Conservation (phyloP, 495 filamentous ascomycete species). For the Aspergillus funiculosus region DNA sequence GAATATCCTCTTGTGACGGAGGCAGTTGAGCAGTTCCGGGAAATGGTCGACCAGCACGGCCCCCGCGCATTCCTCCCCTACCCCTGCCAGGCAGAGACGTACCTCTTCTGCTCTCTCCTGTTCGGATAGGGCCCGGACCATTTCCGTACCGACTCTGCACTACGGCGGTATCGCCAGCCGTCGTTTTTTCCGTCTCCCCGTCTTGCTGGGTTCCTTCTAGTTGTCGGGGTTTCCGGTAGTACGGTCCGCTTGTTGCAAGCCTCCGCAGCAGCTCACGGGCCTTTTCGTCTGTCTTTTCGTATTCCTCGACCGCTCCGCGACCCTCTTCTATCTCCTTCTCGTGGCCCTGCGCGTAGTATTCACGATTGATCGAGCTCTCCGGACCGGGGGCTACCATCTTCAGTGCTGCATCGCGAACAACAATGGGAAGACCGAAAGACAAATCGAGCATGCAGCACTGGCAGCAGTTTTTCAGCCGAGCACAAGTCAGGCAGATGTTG, state of each 20-base stretch:
- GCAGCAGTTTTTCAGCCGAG: conserved; percentile 93
- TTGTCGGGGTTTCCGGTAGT: conserved; percentile 77
- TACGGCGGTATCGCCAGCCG: conserved; percentile 22
- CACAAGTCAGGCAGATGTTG: conserved; percentile 91
- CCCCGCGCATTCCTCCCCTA: conserved; percentile 41
- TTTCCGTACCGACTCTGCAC: conserved; percentile 43
- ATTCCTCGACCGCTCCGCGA: conserved; percentile 71
- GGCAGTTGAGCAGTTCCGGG: conserved; percentile 68
- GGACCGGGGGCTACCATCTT: conserved; percentile 96
- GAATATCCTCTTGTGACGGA: conserved; percentile 72
- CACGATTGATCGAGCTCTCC: conserved; percentile 82
- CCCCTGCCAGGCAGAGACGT: conserved; percentile 37
- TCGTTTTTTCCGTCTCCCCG: conserved; percentile 27
- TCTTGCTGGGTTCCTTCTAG: conserved; percentile 48
- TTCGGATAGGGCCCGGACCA: conserved; percentile 60
- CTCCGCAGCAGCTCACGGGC: conserved; percentile 79
- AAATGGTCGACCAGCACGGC: conserved; percentile 55
- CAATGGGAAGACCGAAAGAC: conserved; percentile 87
- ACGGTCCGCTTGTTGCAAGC: conserved; percentile 87
- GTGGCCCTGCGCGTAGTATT: conserved; percentile 96
- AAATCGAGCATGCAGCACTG: conserved; percentile 99
- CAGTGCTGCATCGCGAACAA: conserved; percentile 90
- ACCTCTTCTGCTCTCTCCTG: conserved; percentile 44
- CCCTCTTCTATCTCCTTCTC: conserved; percentile 94
- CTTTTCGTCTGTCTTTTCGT: conserved; percentile 96